Base-by-base conservation (phyloP, 805 yeast species). In the Spathaspora passalidarum region DNA sequence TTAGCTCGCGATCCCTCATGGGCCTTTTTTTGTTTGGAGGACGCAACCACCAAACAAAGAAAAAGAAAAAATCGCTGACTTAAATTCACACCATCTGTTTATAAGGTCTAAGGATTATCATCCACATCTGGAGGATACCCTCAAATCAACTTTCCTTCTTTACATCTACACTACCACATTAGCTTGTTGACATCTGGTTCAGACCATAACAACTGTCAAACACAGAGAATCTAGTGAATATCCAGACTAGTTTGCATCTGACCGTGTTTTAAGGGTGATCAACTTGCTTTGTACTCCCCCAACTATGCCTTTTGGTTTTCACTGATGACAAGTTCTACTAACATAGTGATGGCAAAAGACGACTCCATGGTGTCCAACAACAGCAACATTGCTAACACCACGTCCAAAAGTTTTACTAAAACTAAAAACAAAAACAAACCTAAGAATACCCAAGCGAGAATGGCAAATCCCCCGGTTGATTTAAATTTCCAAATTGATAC, bases 401-500 rank as follows among this genome's bases (percentile, higher is more conserved):
- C 14, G 13, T 29, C 34, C 10, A 29, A 29, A 29, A 29, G 17
- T n/a, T 29, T 29, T 13, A 5, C 34, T 29, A 29, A 29, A 29
- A 29, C 13, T 13, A 29, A 29, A 29, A 29, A 29, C 7, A 29
- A 13, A 13, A 10, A 14, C 16, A 29, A 29, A 13, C 6, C 34
- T 10, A 29, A 29, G 16, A 29, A n/a, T 29, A 13, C 3, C 3
- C 14, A 29, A 13, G 22, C 21, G 17, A 20, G 23, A 36, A 20
- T 36, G 23, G 17, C 38, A 13, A 36, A 36, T 36, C 21, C 38
- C 4, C 38, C 9, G 6, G 22, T 13, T 8, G 42, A 39, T 18
- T 23, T 39, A 13, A 39, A 39, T n/a, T 39, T 25, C 5, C 47
- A 45, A 29, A 46, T 52, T n/a, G 55, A 48, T 8, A 36, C 38